These are phyloP conservation scores for Aspergillus nidulans DNA, from an alignment of 495 filamentous ascomycete genomes.

Conservation along the genomic window DNA sequence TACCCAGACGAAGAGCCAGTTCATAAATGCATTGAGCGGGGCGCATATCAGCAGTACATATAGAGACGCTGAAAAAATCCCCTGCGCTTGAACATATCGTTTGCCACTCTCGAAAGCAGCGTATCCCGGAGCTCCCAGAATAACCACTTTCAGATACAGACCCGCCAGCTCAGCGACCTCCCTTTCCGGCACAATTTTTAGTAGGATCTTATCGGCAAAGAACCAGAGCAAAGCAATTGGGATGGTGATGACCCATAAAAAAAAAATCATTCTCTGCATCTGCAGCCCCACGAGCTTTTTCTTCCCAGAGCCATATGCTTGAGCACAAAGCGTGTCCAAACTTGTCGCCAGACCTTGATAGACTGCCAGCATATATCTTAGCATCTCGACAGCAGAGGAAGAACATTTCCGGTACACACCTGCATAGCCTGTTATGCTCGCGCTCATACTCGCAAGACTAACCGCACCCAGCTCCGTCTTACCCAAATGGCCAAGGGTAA, in stretches of 20 bases:
- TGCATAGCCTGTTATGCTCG: constrained; percentile 69
- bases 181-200: constrained; percentile 59
- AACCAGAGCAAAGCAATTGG: constrained; percentile 65
- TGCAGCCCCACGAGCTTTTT: constrained; percentile 67
- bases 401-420: constrained; percentile 1
- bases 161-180: constrained; percentile 62
- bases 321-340: constrained; percentile 71
- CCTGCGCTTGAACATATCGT: constrained; percentile 71
- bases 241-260: constrained; percentile 59
- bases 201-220: constrained; percentile 54
- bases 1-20: constrained; percentile 73
- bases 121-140: constrained; percentile 65
- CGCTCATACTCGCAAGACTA: constrained; percentile 63
- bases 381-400: not conserved
- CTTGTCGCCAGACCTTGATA: constrained; percentile 70
- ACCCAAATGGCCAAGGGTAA: constrained; percentile 62
- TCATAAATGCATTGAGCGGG: constrained; percentile 67
- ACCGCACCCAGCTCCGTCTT: constrained; percentile 62
- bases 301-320: constrained; percentile 70
- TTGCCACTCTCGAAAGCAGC: constrained; percentile 70
- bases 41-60: constrained; percentile 65
- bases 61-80: constrained; percentile 63
- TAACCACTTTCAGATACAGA: constrained; percentile 60
- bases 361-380: constrained; percentile 22
- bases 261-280: constrained; percentile 63